These are phyloP conservation scores for Rosa persica DNA, from an alignment of 306 rosid genomes.

Conservation along the genomic window DNA sequence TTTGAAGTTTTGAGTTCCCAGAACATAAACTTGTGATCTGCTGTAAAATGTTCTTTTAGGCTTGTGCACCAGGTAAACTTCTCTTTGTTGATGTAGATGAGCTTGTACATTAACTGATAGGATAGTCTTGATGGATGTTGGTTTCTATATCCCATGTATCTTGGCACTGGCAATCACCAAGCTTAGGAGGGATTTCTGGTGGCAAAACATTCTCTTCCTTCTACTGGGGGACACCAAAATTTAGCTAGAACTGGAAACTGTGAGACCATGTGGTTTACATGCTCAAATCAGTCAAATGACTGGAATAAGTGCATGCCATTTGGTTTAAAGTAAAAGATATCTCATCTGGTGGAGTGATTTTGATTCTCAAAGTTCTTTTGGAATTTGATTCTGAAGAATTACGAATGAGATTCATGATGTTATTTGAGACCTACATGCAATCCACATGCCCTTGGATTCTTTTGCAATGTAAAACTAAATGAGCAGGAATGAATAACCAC, in stretches of 20 bases:
- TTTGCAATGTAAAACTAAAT: not conserved
- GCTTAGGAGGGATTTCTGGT: not conserved
- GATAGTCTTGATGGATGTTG: not conserved
- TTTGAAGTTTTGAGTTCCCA: not conserved
- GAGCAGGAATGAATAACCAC: not conserved
- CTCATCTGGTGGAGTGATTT: not conserved
- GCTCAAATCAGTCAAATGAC: not conserved
- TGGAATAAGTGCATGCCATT: not conserved
- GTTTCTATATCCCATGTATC: not conserved
- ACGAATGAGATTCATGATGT: not conserved
- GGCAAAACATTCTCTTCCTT: not conserved
- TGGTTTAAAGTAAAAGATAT: not conserved
- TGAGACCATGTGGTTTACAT: not conserved
- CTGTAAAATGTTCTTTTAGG: not conserved
- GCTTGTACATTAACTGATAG: constrained; percentile 1
- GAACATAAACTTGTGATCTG: not conserved
- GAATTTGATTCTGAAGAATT: not conserved
- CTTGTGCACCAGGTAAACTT: not conserved
- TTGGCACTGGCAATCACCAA: not conserved
- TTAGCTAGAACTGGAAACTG: not conserved
- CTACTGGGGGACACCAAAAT: not conserved
- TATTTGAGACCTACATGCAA: not conserved
- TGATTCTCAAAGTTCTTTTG: not conserved
- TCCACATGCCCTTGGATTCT: constrained; percentile 10
- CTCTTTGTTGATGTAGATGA: not conserved